These are phyloP conservation scores for Incumbomyces lentus DNA, from an alignment of 2,329 filamentous ascomycete species.

Conservation along the genomic window DNA sequence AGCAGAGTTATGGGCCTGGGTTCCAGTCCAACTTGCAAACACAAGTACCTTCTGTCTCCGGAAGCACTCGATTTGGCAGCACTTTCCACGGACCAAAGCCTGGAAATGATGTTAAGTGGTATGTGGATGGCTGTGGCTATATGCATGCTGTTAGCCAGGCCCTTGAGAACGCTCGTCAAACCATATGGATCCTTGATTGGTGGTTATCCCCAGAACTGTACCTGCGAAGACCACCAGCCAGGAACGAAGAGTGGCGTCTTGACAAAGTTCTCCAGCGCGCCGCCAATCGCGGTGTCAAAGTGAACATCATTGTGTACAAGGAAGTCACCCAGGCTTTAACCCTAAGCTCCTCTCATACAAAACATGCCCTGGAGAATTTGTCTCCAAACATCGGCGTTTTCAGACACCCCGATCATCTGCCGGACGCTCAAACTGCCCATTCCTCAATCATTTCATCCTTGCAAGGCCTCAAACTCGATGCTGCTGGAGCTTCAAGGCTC, in stretches of 20 bases:
- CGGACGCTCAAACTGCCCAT: constrained; percentile 58
- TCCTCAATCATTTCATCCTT: constrained; percentile 47
- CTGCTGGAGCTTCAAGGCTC: constrained; percentile 50
- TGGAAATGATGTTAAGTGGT: constrained; percentile 70
- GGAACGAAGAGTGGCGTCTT: constrained; percentile 72
- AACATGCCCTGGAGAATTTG: constrained; percentile 62
- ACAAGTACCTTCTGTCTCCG: neutral
- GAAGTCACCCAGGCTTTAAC: constrained; percentile 75
- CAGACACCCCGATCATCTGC: constrained; percentile 78
- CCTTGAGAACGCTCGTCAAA: constrained; percentile 61
- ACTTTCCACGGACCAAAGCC: constrained; percentile 58
- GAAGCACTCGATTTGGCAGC: constrained; percentile 38
- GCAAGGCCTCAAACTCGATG: constrained; percentile 45
- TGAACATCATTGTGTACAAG: constrained; percentile 86
- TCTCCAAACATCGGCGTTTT: constrained; percentile 83
- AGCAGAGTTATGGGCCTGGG: neutral
- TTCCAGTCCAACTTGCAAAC: constrained; percentile 9
- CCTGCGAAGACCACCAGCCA: constrained; percentile 67
- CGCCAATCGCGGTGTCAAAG: constrained; percentile 70
- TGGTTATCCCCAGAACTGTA: constrained; percentile 79
- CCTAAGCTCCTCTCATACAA: constrained; percentile 63
- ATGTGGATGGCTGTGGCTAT: constrained; percentile 68
- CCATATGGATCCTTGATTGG: constrained; percentile 76
- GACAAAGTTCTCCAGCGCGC: constrained; percentile 74
- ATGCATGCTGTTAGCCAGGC: constrained; percentile 76